Percentiles rank a stretch among this genome's conserved stretches.
Conservation (phyloP, 1,284 basidiomycete species). For the Moesziomyces parantarcticus region DNA sequence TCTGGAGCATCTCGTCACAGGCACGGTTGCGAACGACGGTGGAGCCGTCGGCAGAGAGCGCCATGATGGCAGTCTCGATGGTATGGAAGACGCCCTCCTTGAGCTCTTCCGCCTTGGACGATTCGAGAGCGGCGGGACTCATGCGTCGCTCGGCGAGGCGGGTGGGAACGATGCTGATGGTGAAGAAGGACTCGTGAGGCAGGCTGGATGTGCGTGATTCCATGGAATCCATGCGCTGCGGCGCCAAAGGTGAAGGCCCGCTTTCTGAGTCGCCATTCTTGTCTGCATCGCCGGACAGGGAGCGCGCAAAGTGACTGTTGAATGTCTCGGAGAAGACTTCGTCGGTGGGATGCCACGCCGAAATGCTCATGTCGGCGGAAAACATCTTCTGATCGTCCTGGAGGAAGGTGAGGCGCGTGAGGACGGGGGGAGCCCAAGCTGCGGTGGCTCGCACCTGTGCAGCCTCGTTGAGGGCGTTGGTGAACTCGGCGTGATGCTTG, state of each 20-base stretch:
- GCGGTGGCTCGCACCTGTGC: constrained; percentile 33
- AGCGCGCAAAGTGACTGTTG: constrained; percentile 33
- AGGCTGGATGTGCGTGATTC: constrained; percentile 23
- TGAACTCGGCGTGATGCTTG: constrained; percentile 22
- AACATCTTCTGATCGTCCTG: constrained; percentile 49
- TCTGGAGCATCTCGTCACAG: constrained; percentile 54
- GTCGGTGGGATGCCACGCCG: constrained; percentile 62
- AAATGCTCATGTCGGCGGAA: constrained; percentile 51
- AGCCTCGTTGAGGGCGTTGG: constrained; percentile 53
- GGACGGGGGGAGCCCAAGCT: constrained; percentile 45
- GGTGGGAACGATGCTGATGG: constrained; percentile 50
- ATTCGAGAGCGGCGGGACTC: constrained; percentile 41
- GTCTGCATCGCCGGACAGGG: constrained; percentile 15
- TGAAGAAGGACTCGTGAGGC: constrained; percentile 59
- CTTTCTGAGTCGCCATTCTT: constrained; percentile 9
- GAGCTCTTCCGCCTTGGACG: constrained; percentile 47
- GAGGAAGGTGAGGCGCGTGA: constrained; percentile 54
- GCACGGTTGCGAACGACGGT: constrained; percentile 57
- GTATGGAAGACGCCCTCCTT: constrained; percentile 52
- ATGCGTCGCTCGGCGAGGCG: constrained; percentile 46
- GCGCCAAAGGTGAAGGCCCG: background rate
- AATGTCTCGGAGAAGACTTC: constrained; percentile 56
- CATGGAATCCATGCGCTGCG: constrained; percentile 18
- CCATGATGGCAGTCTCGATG: constrained; percentile 55
- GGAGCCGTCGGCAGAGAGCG: constrained; percentile 54